phyloP scores from a whole-genome alignment of 768 basidiomycete species.

The Jaapia argillacea region DNA sequence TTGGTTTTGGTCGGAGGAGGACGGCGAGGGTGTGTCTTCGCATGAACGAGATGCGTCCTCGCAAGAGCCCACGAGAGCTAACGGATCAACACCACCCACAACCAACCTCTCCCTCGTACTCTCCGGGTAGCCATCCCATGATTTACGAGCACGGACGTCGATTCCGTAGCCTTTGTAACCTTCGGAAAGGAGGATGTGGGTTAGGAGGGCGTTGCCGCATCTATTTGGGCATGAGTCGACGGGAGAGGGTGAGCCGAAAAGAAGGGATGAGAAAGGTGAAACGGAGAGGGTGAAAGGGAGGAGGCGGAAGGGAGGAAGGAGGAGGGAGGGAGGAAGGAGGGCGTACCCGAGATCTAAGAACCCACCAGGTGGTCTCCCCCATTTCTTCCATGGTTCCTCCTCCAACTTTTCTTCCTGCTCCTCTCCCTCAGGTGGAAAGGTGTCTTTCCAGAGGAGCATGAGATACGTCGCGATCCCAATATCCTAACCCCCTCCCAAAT shows the following conservation, averaged over 20 bases:
- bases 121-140: conserved; percentile 73
- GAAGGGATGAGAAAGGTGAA: conserved; percentile 21
- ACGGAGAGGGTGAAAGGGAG: conserved; percentile 49
- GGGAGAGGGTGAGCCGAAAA: not conserved
- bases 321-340: not conserved
- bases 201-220: conserved; percentile 88
- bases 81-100: conserved; percentile 65
- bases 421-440: conserved; percentile 27
- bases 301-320: not conserved
- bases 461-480: conserved; percentile 92
- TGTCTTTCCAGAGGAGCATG: conserved; percentile 83
- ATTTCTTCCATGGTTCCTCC: conserved; percentile 48
- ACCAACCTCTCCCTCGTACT: conserved; percentile 50
- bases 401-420: conserved; percentile 6
- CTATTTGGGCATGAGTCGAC: conserved; percentile 29
- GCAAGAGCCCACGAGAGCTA: too few species aligned
- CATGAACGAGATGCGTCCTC: too few species aligned
- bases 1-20: not conserved
- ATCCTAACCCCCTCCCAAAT: conserved; percentile 40
- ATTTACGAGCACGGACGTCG: conserved; percentile 76
- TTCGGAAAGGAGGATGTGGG: conserved; percentile 76
- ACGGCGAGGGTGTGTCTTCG: too few species aligned
- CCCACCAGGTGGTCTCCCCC: conserved; percentile 76
- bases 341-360: conserved; percentile 84
- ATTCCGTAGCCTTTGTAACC: conserved; percentile 81